Evolutionary conservation across 1,284 basidiomycete species (phyloP).

Genomic region (Nidula niveotomentosa): DNA sequence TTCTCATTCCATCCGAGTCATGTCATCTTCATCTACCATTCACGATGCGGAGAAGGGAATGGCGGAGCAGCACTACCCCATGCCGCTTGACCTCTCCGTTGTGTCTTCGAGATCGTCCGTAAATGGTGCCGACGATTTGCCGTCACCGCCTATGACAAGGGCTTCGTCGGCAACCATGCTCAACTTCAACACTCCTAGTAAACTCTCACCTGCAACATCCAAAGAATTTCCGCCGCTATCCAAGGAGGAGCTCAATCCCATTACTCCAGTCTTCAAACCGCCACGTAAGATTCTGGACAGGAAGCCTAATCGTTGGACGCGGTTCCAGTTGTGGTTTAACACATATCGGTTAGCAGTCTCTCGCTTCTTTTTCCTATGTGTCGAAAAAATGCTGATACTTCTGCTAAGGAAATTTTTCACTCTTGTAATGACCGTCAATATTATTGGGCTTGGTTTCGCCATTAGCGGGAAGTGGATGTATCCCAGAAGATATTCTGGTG

Average conservation of each 20-base stretch:
- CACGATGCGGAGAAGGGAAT: constrained; percentile 39
- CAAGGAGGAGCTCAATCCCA: neutral
- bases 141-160: constrained; percentile 7
- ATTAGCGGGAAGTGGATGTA: constrained; percentile 55
- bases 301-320: constrained; percentile 40
- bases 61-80: constrained; percentile 23
- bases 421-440: constrained; percentile 50
- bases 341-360: constrained; percentile 50
- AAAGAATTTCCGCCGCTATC: neutral
- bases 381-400: neutral
- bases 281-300: constrained; percentile 19
- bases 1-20: constrained; percentile 2
- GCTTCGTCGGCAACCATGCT: constrained; percentile 8
- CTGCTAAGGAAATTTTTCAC: constrained; percentile 57
- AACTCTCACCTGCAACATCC: constrained; percentile 6
- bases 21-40: constrained; percentile 22
- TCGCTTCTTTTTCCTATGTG: too few relatives aligned
- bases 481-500: constrained; percentile 55
- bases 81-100: constrained; percentile 17
- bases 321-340: constrained; percentile 64
- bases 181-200: constrained; percentile 1
- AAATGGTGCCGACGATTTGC: constrained; percentile 5
- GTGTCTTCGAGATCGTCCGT: constrained; percentile 10
- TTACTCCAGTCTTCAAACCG: neutral
- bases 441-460: constrained; percentile 48